A percentile compares a stretch with the other conserved stretches of the same genome.
phyloP scores from a whole-genome alignment of 2,329 filamentous ascomycete genomes.

The Microdochium trichocladiopsis region DNA sequence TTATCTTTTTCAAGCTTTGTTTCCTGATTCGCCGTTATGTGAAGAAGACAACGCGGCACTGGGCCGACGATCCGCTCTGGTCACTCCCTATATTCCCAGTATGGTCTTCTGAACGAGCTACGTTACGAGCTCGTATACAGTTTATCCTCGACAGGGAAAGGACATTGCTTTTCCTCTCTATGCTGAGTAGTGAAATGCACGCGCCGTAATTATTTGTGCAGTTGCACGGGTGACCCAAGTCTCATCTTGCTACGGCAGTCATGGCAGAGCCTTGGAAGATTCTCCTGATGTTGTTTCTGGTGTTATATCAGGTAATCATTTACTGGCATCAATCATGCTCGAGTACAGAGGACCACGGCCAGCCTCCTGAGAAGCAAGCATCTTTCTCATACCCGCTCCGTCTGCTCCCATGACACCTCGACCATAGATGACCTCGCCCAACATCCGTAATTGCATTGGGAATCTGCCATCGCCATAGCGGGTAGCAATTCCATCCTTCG shows the following conservation, averaged over 20 bases:
- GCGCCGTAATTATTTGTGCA: background rate
- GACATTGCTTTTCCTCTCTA: background rate
- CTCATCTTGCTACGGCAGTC: background rate
- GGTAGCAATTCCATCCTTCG: constrained; percentile 28
- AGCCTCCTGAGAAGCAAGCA: constrained; percentile 8
- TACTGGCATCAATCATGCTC: background rate
- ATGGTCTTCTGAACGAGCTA: background rate
- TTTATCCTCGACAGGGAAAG: background rate
- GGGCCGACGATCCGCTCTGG: background rate
- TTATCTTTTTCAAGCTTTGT: background rate
- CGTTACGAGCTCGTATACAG: background rate
- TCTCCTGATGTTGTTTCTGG: background rate
- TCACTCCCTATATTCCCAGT: background rate
- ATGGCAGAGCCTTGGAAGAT: background rate
- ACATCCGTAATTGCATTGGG: constrained; percentile 42
- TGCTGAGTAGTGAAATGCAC: background rate
- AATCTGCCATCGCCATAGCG: constrained; percentile 35
- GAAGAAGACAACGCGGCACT: background rate
- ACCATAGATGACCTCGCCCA: constrained; percentile 32
- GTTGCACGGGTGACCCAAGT: background rate
- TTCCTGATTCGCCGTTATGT: background rate
- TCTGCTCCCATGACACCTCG: constrained; percentile 17
- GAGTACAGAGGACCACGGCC: background rate
- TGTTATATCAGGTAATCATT: background rate
- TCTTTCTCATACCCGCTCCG: constrained; percentile 10